Evolutionary conservation across 306 rosid genomes (phyloP), one percentile per base, ranked within the genome.

Genomic region (Ammopiptanthus mongolicus): DNA sequence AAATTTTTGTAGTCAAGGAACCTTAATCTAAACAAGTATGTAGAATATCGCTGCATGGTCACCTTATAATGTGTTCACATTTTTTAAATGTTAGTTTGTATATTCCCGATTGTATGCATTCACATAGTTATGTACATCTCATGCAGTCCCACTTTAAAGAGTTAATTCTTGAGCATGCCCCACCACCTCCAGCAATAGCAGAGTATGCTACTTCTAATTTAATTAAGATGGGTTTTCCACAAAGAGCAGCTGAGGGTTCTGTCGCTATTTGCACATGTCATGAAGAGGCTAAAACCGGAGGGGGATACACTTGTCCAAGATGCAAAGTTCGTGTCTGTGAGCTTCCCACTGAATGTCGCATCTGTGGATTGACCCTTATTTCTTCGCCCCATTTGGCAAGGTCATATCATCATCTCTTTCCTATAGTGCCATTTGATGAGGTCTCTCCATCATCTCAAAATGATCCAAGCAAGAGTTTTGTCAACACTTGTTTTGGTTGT

Each of bases 141-240:
- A 18, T 73, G 82, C 86, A 94, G 97, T 65, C 86, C 34, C 97
- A 91, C 87, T 90, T 91, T 36, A 91, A 85, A 85, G 97, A 95
- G 84, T 76, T 95, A 56, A 80, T 95, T 72, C 79, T 95, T 69
- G 98, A 95, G 88, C 97, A 95, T 69, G 97, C 97, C 36, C 97
- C 97, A 12, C 98, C 98, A 53, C 97, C 98, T 74, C 98, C 98
- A 29, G 97, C 98, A 57, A 91, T 95, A 82, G 97, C 98, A 70
- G 98, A 95, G 76, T 91, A 85, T 75, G 98, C 98, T 29, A 85
- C 85, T 75, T 86, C 98, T 53, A 95, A 84, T 84, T 85, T 91
- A 85, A 91, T 95, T 68, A 95, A 95, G 89, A 92, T 95, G 97
- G 97, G 99, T 7, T 95, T 95, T 80, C 99, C 99, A 22, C 99